A percentile compares a stretch with the other conserved stretches of the same genome.
These are phyloP conservation scores for Hordeum pubiflorum DNA, from an alignment of 202 grass and related monocot genomes.

Conservation along the genomic window DNA sequence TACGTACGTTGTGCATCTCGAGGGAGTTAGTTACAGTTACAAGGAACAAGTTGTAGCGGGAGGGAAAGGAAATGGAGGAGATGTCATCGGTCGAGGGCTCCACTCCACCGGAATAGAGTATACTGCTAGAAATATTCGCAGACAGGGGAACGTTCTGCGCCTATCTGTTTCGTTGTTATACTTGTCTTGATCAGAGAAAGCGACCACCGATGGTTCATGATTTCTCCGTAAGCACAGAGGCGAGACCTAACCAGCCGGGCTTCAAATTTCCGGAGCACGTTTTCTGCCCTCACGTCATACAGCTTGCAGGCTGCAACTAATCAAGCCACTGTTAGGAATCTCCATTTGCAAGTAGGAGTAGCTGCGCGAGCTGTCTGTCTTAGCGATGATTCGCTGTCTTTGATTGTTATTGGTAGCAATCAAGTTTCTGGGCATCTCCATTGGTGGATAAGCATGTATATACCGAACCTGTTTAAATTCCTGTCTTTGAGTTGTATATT, in stretches of 20 bases:
- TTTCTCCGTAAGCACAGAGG: background rate
- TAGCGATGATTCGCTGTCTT: constrained; percentile 27
- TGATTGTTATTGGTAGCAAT: constrained; percentile 23
- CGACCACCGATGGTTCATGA: background rate
- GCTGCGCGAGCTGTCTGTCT: background rate
- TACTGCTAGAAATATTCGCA: background rate
- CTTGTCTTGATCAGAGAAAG: constrained; percentile 10
- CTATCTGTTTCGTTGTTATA: constrained; percentile 19
- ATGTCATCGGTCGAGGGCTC: background rate
- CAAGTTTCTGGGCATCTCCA: constrained; percentile 13
- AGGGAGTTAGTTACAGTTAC: background rate
- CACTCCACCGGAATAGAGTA: background rate
- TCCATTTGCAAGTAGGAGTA: constrained; percentile 7
- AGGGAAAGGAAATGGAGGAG: background rate
- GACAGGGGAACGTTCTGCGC: constrained; percentile 20
- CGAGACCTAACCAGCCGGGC: background rate
- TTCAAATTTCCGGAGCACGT: constrained; percentile 18
- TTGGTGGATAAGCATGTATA: constrained; percentile 12
- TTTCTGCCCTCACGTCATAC: constrained; percentile 17
- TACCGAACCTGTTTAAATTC: background rate
- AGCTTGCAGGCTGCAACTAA: constrained; percentile 33
- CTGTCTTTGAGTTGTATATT: background rate
- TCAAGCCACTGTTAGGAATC: constrained; percentile 17
- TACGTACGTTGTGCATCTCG: background rate
- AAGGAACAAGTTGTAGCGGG: background rate